phyloP scores from a whole-genome alignment of 106 monocot genomes.

The Allium sativum region DNA sequence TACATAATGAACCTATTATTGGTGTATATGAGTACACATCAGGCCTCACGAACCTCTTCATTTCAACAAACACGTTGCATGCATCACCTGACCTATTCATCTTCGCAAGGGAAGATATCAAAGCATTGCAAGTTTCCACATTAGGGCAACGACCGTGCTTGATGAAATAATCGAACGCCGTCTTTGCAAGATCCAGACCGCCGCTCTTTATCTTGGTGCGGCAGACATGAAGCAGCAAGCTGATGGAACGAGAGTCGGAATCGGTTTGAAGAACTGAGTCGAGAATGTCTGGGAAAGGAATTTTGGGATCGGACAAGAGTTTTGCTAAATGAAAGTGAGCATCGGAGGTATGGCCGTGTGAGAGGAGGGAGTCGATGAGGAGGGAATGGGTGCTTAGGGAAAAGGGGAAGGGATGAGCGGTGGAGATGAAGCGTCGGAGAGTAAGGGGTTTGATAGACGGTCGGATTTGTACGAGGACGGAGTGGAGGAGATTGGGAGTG shows the following conservation, averaged over 20 bases:
- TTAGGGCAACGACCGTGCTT: conserved; percentile 30
- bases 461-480: conserved; percentile 21
- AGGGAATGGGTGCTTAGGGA: conserved; percentile 35
- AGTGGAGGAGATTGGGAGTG: conserved; percentile 19
- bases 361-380: conserved; percentile 41
- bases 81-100: conserved; percentile 11
- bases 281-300: conserved; percentile 13
- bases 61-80: conserved; percentile 46
- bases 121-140: conserved; percentile 48
- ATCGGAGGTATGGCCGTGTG: conserved; percentile 11
- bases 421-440: conserved; percentile 31
- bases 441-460: conserved; percentile 19
- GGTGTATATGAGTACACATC: conserved; percentile 58
- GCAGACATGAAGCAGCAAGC: conserved; percentile 39
- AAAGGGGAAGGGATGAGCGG: conserved; percentile 33
- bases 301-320: conserved; percentile 19
- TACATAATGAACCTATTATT: conserved; percentile 49
- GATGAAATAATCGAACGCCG: conserved; percentile 35
- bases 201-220: conserved; percentile 25
- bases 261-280: neutral
- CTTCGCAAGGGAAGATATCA: conserved; percentile 26
- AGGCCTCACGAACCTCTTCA: conserved; percentile 35
- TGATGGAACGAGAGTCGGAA: conserved; percentile 12
- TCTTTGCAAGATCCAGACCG: conserved; percentile 11
- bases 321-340: conserved; percentile 37